Evolutionary conservation across 768 basidiomycete genomes (phyloP), one percentile per base, ranked within the genome.

Genomic region (Crucibulum laeve): DNA sequence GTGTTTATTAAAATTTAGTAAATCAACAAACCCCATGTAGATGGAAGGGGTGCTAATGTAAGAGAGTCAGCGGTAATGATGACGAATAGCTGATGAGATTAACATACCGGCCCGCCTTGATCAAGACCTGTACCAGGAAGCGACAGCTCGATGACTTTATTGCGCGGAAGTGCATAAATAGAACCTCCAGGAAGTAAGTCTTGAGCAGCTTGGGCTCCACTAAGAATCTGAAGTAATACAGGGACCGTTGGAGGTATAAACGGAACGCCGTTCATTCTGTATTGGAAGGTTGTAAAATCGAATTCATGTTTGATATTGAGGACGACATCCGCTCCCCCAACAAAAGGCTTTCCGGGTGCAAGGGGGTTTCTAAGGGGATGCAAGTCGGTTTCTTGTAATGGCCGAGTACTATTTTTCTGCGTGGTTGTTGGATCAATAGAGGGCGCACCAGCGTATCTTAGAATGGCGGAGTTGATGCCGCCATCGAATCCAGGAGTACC

Each of bases 151-250:
- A 71, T 49, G 51, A 69, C 57, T 39, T 64, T 62, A 49, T 78
- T 72, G 5, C 56, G 60, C 0, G 74, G 72, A 14, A 83, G 59
- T 5, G 60, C 49, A 49, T 73, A 76, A 5, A 82, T 61, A 11
- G 64, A 65, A 3, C 76, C 79, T 0, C 43, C 15, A 0, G 79
- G 82, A 22, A 82, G 58, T 14, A 84, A 61, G 1, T 75, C 65
- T 15, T 64, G 53, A 0, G 80, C 68, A 14, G 65, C 61, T 25
- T 59, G 60, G 4, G 72, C 71, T 0, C 81, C 81, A 39, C 74
- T 79, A 25, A 83, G 53, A 28, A 82, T 75, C 49, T 83, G 81
- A 13, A 81, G 68, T 8, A 83, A 67, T 10, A 80, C 71, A 0
- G 81, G 80, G 0, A 71, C 59, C 0, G 65, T 62, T 0, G 79